phyloP scores from a whole-genome alignment of 176 grass and related monocot genomes.

The Poa pratensis region DNA sequence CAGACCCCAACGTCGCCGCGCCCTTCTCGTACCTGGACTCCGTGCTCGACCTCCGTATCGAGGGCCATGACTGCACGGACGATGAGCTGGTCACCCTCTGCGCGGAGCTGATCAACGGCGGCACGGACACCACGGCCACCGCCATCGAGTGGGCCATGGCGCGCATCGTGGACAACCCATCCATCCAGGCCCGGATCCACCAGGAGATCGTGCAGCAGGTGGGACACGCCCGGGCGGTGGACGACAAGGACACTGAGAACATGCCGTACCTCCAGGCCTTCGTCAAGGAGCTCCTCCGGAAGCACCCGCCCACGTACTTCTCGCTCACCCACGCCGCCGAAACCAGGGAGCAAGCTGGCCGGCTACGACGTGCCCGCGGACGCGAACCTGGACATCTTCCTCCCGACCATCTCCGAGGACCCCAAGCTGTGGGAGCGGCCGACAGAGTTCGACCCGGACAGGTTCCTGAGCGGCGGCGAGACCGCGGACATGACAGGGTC shows the following conservation, averaged over 20 bases:
- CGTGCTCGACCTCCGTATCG: conserved; percentile 65
- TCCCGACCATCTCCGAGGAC: conserved; percentile 80
- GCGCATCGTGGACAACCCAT: conserved; percentile 75
- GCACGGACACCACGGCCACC: conserved; percentile 90
- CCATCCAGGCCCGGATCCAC: conserved; percentile 65
- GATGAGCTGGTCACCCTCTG: conserved; percentile 81
- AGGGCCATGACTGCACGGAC: conserved; percentile 53
- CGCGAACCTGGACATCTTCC: conserved; percentile 87
- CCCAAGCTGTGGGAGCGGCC: conserved; percentile 73
- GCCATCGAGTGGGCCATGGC: conserved; percentile 93
- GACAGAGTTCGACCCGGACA: conserved; percentile 76
- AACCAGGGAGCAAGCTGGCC: conserved; percentile 58
- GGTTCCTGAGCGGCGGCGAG: conserved; percentile 81
- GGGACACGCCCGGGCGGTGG: conserved; percentile 59
- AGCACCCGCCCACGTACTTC: conserved; percentile 95
- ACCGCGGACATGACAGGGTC: conserved; percentile 88
- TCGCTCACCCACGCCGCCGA: conserved; percentile 77
- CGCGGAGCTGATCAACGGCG: conserved; percentile 84
- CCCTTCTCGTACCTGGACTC: conserved; percentile 97
- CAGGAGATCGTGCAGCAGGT: conserved; percentile 60
- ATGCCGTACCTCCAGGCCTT: conserved; percentile 94
- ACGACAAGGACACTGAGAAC: conserved; percentile 71
- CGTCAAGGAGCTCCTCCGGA: conserved; percentile 95
- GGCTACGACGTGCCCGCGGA: conserved; percentile 81
- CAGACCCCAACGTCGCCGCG: conserved; percentile 47